Conservation (phyloP, 2,329 filamentous ascomycete genomes). For the Colletotrichum cuscutae region DNA sequence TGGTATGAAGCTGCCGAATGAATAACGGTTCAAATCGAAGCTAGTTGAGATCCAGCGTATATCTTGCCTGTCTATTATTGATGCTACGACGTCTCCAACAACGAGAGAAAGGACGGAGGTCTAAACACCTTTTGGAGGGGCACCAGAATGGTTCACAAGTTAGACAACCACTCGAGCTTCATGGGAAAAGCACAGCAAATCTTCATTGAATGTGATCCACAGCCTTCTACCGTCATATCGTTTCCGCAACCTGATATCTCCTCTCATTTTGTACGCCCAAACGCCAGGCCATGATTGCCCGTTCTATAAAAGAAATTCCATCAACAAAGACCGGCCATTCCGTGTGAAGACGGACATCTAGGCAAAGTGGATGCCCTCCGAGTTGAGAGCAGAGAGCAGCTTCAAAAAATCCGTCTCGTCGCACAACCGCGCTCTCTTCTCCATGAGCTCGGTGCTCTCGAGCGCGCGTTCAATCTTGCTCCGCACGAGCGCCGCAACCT, state of each 20-base stretch:
- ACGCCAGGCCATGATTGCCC: constrained; percentile 25
- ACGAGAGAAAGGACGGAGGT: neutral
- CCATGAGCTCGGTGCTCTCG: constrained; percentile 81
- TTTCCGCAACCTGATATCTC: constrained; percentile 14
- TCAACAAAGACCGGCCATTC: neutral
- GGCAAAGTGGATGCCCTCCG: constrained; percentile 92
- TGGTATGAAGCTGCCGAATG: neutral
- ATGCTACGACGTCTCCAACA: neutral
- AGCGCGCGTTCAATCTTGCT: constrained; percentile 89
- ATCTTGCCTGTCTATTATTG: too few species aligned
- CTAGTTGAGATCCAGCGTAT: too few species aligned
- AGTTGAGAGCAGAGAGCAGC: constrained; percentile 84
- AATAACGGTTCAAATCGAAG: neutral
- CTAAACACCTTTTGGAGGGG: neutral
- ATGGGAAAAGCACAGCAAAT: too few species aligned
- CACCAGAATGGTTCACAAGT: neutral
- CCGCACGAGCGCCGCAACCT: constrained; percentile 82
- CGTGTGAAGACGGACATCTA: constrained; percentile 48
- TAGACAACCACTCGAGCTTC: neutral
- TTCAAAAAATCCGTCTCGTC: constrained; percentile 94
- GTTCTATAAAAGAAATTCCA: neutral
- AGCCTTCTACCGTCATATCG: neutral
- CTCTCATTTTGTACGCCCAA: constrained; percentile 27
- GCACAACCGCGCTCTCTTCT: constrained; percentile 85
- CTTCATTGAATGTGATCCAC: neutral